Percentiles rank a stretch among this genome's conserved stretches.
Evolutionary conservation across 2,329 filamentous ascomycete species (phyloP).

Genomic region (Truncatella angustata): DNA sequence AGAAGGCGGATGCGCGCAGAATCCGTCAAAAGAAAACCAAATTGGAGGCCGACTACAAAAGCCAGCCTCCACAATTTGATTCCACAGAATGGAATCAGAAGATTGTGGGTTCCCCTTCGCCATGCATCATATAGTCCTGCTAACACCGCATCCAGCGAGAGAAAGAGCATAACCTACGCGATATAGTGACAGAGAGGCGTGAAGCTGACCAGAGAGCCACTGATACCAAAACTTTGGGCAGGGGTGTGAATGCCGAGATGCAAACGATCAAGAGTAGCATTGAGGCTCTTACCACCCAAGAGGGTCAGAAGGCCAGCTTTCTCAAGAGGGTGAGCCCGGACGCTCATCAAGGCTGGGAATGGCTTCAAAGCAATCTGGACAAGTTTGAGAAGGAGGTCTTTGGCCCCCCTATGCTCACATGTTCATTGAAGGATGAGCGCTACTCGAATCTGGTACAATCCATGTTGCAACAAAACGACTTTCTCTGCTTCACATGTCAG

Average conservation of each 20-base stretch:
- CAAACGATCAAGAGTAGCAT: constrained; percentile 46
- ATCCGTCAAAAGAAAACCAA: constrained; percentile 58
- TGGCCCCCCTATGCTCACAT: constrained; percentile 77
- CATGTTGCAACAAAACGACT: constrained; percentile 49
- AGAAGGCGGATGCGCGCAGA: constrained; percentile 35
- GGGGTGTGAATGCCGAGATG: constrained; percentile 36
- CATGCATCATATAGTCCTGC: background rate
- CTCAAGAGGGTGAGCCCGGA: constrained; percentile 62
- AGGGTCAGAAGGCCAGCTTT: constrained; percentile 69
- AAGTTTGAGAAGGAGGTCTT: constrained; percentile 75
- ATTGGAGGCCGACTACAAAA: constrained; percentile 62
- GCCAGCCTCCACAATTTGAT: constrained; percentile 67
- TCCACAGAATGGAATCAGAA: constrained; percentile 67
- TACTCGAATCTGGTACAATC: constrained; percentile 59
- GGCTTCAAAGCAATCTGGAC: constrained; percentile 71
- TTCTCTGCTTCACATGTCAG: constrained; percentile 73
- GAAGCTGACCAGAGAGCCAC: constrained; percentile 30
- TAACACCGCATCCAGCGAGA: constrained; percentile 44
- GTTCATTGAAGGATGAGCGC: constrained; percentile 70
- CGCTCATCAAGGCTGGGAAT: constrained; percentile 71
- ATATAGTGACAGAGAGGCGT: constrained; percentile 44
- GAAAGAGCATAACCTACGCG: constrained; percentile 55
- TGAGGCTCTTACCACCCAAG: constrained; percentile 65
- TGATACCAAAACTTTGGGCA: constrained; percentile 41
- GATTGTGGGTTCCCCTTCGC: constrained; percentile 53